Percentiles rank a stretch among this genome's conserved stretches.
These are phyloP conservation scores for Aspergillus conjunctus DNA, from an alignment of 495 filamentous ascomycete genomes.

Conservation along the genomic window DNA sequence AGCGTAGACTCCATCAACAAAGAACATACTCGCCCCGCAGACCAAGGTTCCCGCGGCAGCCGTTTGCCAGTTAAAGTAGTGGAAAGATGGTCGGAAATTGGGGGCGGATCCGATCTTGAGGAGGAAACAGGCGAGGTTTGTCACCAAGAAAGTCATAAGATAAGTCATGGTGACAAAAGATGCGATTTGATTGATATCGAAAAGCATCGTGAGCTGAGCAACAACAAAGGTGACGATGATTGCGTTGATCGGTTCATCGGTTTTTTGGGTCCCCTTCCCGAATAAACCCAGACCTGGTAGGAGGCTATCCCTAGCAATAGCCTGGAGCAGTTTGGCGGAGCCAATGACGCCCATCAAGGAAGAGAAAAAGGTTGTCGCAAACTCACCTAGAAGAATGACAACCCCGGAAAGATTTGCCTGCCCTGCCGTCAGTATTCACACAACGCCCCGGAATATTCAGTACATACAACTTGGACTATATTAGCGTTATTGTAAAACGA, in stretches of 20 bases:
- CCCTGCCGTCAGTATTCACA: constrained; percentile 19
- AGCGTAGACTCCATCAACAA: constrained; percentile 83
- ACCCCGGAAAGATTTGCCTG: constrained; percentile 70
- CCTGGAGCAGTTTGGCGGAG: constrained; percentile 84
- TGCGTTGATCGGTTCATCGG: constrained; percentile 76
- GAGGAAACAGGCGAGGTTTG: constrained; percentile 83
- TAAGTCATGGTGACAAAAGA: constrained; percentile 89
- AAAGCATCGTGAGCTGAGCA: constrained; percentile 79
- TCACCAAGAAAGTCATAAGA: constrained; percentile 64
- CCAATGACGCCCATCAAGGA: constrained; percentile 86
- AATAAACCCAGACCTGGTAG: constrained; percentile 76
- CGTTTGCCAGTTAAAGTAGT: constrained; percentile 86
- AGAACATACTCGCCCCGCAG: constrained; percentile 82
- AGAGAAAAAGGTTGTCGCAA: constrained; percentile 82
- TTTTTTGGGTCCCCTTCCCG: constrained; percentile 70
- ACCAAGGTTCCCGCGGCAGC: constrained; percentile 72
- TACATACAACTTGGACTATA: constrained; percentile 69
- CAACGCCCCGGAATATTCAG: neutral
- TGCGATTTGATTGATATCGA: constrained; percentile 85
- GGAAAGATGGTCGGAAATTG: constrained; percentile 86
- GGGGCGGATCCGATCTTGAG: constrained; percentile 91
- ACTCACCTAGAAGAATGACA: constrained; percentile 77
- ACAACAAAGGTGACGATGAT: constrained; percentile 76
- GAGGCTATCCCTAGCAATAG: constrained; percentile 77
- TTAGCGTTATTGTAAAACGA: constrained; percentile 77